Percentiles rank a stretch among this genome's conserved stretches.
Evolutionary conservation across 108 stramenopile species (phyloP).

Genomic region (Cyclotella atomus): DNA sequence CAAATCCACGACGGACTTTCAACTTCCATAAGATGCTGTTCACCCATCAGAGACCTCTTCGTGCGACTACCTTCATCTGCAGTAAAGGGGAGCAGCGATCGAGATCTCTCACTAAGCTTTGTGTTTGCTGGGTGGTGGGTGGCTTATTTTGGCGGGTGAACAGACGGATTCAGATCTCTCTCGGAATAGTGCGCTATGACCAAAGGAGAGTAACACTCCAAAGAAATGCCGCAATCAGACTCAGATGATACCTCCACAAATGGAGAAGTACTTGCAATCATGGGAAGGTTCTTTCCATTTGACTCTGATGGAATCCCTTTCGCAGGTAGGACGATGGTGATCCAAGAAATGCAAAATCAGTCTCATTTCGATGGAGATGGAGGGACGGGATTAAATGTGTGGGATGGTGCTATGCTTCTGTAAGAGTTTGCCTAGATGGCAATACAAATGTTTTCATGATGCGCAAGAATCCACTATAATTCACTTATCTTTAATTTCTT

Average conservation of each 20-base stretch:
- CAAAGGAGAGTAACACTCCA: no score
- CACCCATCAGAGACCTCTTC: neutral
- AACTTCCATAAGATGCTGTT: neutral
- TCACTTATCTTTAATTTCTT: neutral
- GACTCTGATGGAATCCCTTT: conserved; percentile 34
- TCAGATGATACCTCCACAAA: neutral
- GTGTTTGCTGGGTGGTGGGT: no score
- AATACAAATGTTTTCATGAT: conserved; percentile 9
- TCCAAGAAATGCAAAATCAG: conserved; percentile 43
- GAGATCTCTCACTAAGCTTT: no score
- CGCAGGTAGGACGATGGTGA: conserved; percentile 22
- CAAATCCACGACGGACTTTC: neutral
- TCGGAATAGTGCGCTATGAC: no score
- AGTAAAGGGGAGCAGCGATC: no score
- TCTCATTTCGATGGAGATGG: conserved; percentile 29
- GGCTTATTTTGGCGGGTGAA: no score
- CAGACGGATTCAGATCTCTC: no score
- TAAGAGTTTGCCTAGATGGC: conserved; percentile 27
- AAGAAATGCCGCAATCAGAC: neutral
- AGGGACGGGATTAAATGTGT: conserved; percentile 72
- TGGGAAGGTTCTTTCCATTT: conserved; percentile 45
- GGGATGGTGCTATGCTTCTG: conserved; percentile 75
- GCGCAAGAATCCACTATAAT: neutral
- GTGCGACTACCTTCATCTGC: no score
- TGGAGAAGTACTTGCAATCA: conserved; percentile 20